phyloP scores from a whole-genome alignment of 2,329 filamentous ascomycete species.

The Claviceps citrina region DNA sequence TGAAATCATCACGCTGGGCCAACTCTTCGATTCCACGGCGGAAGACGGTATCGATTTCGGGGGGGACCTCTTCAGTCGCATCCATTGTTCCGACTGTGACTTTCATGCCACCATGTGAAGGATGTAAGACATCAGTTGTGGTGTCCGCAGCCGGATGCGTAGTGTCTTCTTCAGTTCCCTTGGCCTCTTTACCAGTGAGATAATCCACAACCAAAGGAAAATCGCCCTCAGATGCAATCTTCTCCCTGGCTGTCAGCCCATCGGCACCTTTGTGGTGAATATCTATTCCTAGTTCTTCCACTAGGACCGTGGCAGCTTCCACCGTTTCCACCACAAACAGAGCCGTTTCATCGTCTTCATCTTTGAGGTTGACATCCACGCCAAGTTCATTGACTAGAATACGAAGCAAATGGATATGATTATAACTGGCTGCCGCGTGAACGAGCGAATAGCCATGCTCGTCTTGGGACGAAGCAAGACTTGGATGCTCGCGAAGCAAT shows the following conservation, averaged over 20 bases:
- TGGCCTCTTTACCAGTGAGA: constrained; percentile 28
- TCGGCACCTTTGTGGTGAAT: constrained; percentile 50
- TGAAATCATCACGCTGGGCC: constrained; percentile 68
- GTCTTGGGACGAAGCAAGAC: constrained; percentile 69
- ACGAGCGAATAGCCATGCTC: constrained; percentile 86
- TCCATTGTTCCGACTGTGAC: constrained; percentile 65
- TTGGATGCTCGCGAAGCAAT: constrained; percentile 57
- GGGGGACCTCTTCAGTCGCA: constrained; percentile 41
- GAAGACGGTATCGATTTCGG: constrained; percentile 66
- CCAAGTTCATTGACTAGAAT: constrained; percentile 59
- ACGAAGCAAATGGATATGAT: constrained; percentile 66
- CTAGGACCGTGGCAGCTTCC: constrained; percentile 60
- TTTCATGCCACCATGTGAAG: constrained; percentile 59
- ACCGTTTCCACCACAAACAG: constrained; percentile 79
- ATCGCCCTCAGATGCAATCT: constrained; percentile 63
- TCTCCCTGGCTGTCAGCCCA: constrained; percentile 66
- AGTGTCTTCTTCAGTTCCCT: constrained; percentile 15
- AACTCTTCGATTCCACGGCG: constrained; percentile 77
- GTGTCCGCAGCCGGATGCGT: constrained; percentile 14
- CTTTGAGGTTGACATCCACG: constrained; percentile 65
- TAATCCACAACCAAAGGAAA: constrained; percentile 63
- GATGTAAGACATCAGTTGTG: constrained; percentile 32
- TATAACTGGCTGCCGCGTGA: constrained; percentile 87
- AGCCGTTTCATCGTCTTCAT: constrained; percentile 89
- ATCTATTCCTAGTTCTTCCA: constrained; percentile 70